Conservation (phyloP, 768 basidiomycete genomes). For the Coprinellus micaceus region DNA sequence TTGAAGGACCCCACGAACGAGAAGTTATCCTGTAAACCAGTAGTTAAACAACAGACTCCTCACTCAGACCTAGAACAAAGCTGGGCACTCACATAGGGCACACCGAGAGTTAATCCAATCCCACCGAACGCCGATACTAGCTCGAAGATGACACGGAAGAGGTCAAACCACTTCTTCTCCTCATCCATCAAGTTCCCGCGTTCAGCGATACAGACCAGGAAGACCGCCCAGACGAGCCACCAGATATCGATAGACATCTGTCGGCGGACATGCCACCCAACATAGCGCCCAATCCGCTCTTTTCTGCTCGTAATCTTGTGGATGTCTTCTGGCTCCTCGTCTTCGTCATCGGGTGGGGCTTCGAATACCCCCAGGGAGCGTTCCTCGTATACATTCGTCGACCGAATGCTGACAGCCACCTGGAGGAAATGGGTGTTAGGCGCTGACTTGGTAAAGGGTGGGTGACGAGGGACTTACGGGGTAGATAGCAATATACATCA, state of each 20-base stretch:
- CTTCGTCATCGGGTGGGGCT: constrained; percentile 44
- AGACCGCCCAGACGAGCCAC: constrained; percentile 76
- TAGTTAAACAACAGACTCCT: too few relatives aligned
- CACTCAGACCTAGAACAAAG: too few relatives aligned
- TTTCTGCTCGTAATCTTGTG: constrained; percentile 29
- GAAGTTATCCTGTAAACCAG: constrained; percentile 45
- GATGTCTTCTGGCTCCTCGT: constrained; percentile 43
- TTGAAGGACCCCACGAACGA: constrained; percentile 61
- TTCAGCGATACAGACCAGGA: constrained; percentile 71
- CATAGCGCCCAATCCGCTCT: constrained; percentile 43
- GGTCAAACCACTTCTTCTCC: constrained; percentile 59
- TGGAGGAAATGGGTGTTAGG: constrained; percentile 14
- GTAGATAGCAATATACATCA: constrained; percentile 70
- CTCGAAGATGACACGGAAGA: constrained; percentile 57
- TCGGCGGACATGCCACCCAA: constrained; percentile 57
- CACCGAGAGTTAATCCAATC: constrained; percentile 67
- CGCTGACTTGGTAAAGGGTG: neutral
- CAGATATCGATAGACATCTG: constrained; percentile 72
- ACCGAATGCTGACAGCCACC: constrained; percentile 62
- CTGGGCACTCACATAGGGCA: constrained; percentile 30
- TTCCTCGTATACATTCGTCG: constrained; percentile 72
- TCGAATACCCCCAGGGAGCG: constrained; percentile 66
- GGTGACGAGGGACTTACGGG: constrained; percentile 27
- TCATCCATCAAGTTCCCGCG: constrained; percentile 52
- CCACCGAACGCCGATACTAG: constrained; percentile 65